Base-by-base conservation (phyloP, 768 basidiomycete genomes). In the Rubroboletus satanas region DNA sequence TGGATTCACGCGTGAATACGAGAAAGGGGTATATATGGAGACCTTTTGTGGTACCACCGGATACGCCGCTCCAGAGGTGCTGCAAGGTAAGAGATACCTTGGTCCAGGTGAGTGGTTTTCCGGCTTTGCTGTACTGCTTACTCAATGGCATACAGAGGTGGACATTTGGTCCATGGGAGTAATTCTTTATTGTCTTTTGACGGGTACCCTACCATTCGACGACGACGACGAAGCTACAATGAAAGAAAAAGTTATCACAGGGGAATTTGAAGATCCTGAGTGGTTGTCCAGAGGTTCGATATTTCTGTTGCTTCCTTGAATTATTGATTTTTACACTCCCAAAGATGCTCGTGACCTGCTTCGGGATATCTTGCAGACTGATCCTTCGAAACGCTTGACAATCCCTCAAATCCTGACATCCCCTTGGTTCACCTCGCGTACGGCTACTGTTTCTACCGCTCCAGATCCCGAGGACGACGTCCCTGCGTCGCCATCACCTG, bases 21-120 rank as follows among this genome's bases (percentile, higher is more conserved):
- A 95, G 58, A 76, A 79, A 15, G 87, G 87, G 3, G 66, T 73
- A 3, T 77, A 88, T 31, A 83, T 98, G 81, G 94, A 97, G 66
- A 97, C 94, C 0, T 96, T 89, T 66, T 98, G 94, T 65, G 94
- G 95, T 10, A 97, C 94, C 10, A 96, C 94, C 2, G 93, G 91
- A 14, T 89, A 98, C 70, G 94, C 94, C 5, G 82, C 90, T 28
- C 94, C 94, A 3, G 94, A 97, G 73, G 96, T 98, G 85, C 71
- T 98, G 21, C 79, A 86, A 60, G 88, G 88, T 2, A 83, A 83
- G 73, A 93, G 85, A 71, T 99, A 99, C 65, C 81, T 88, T 45
- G 97, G 97, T 4, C 89, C 88, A 67, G 92, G 93, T 87, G 49
- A 55, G 84, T 73, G 26, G 7, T 43, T 43, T 0, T 38, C 26